A percentile compares a stretch with the other conserved stretches of the same genome.
Conservation (phyloP, 257 asterid genomes). For the Fraxinus cuspidata region DNA sequence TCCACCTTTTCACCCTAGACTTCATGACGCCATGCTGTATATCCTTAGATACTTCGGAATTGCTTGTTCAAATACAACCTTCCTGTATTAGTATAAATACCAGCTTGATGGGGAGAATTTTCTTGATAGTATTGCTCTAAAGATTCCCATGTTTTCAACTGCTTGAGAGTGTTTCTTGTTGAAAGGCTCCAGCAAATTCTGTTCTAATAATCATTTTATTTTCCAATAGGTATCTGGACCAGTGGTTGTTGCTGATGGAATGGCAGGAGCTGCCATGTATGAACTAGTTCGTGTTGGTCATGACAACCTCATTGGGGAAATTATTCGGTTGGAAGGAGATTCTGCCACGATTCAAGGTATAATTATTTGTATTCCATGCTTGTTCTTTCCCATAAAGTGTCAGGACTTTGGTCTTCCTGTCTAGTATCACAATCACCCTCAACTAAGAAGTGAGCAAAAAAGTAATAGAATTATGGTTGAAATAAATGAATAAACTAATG, state of each 20-base stretch:
- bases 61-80: not conserved
- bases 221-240: slow-evolving; percentile 86
- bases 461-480: not conserved
- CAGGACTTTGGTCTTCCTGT: slow-evolving; percentile 1
- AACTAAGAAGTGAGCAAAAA: not conserved
- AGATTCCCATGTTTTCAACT: not conserved
- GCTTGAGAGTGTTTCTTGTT: not conserved
- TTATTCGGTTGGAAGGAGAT: slow-evolving; percentile 97
- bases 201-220: slow-evolving; percentile 1
- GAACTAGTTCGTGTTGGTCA: slow-evolving; percentile 98
- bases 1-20: not conserved
- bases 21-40: not conserved
- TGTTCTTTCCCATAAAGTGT: not conserved
- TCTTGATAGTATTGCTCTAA: not conserved
- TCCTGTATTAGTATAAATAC: not conserved
- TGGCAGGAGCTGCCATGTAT: slow-evolving; percentile 99
- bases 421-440: slow-evolving; percentile 7
- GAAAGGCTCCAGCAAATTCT: not conserved
- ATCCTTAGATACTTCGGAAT: not conserved
- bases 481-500: not conserved
- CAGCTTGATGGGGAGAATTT: not conserved
- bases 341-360: slow-evolving; percentile 98
- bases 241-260: slow-evolving; percentile 98
- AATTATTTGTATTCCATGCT: slow-evolving; percentile 9
- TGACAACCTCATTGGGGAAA: slow-evolving; percentile 95